These are phyloP conservation scores for Phlyctochytrium planicorne DNA, from an alignment of 192 early-diverging fungal species.

Conservation along the genomic window DNA sequence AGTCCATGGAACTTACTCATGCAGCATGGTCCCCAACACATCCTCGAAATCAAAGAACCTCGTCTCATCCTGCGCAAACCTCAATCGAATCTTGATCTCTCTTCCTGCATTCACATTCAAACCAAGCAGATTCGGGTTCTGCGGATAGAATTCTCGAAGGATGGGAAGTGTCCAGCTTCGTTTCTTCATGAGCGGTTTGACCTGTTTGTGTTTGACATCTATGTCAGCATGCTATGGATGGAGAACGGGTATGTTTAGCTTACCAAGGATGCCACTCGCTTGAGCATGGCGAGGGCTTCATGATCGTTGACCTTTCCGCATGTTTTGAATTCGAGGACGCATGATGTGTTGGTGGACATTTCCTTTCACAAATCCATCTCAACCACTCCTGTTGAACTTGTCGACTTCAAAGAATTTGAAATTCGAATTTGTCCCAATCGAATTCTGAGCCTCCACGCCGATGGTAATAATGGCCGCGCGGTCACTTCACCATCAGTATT, in stretches of 20 bases:
- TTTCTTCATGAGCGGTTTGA: slow-evolving; percentile 70
- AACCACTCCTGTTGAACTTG: no score
- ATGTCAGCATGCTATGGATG: slow-evolving; percentile 2
- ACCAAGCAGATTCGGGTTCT: slow-evolving; percentile 55
- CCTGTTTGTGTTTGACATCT: slow-evolving; percentile 31
- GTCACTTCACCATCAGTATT: no score
- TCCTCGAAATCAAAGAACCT: slow-evolving; percentile 60
- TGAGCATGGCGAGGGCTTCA: slow-evolving; percentile 30
- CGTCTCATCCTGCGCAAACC: slow-evolving; percentile 49
- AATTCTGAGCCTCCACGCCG: no score
- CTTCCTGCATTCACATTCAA: slow-evolving; percentile 69
- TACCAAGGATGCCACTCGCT: slow-evolving; percentile 13
- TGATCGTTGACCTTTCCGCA: slow-evolving; percentile 11
- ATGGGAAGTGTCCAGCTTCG: slow-evolving; percentile 54
- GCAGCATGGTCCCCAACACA: slow-evolving; percentile 74
- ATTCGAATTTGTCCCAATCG: no score
- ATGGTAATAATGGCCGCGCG: no score
- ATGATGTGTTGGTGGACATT: no score
- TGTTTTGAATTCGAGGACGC: slow-evolving; percentile 26
- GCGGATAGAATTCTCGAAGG: slow-evolving; percentile 63
- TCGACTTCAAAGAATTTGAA: no score
- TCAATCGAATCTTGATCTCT: slow-evolving; percentile 67
- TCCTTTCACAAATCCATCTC: no score
- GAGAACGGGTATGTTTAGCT: not conserved
- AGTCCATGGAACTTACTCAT: slow-evolving; percentile 50